Percentiles rank a stretch among this genome's conserved stretches.
Evolutionary conservation across 2,329 filamentous ascomycete genomes (phyloP).

Genomic region (Diaporthe sp.): DNA sequence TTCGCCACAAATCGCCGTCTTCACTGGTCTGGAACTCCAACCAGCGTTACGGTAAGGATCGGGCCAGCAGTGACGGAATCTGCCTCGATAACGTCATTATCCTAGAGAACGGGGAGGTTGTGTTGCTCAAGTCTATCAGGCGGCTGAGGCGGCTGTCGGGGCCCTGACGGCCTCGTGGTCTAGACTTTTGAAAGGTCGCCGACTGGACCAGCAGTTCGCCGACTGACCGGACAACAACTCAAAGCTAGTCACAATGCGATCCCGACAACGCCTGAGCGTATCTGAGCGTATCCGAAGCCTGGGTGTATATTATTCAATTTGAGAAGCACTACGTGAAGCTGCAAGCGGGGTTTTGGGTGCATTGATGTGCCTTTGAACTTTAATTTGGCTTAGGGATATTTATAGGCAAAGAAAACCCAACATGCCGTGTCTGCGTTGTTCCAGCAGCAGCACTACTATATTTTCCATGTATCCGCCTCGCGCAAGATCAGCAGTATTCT

Average conservation of each 20-base stretch:
- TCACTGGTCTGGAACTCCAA: neutral
- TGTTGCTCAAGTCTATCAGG: neutral
- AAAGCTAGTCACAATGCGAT: neutral
- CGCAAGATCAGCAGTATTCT: neutral
- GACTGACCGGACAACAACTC: neutral
- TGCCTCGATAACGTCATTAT: neutral
- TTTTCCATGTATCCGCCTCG: neutral
- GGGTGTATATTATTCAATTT: neutral
- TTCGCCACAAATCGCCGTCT: constrained; percentile 13
- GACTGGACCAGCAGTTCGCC: no score
- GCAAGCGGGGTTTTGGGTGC: neutral
- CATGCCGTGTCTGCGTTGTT: neutral
- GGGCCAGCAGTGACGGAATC: neutral
- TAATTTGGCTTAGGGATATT: neutral
- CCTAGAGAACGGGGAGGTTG: neutral
- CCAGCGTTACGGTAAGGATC: neutral
- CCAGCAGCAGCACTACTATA: neutral
- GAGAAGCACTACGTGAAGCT: neutral
- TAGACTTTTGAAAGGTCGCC: constrained; percentile 18
- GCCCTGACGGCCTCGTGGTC: neutral
- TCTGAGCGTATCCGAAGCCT: neutral
- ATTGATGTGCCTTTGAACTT: neutral
- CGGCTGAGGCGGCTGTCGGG: constrained; percentile 11
- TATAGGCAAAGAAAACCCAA: neutral
- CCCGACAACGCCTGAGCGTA: neutral